These are phyloP conservation scores for Pythium oligandrum DNA, from an alignment of 352 stramenopile species.

Conservation along the genomic window DNA sequence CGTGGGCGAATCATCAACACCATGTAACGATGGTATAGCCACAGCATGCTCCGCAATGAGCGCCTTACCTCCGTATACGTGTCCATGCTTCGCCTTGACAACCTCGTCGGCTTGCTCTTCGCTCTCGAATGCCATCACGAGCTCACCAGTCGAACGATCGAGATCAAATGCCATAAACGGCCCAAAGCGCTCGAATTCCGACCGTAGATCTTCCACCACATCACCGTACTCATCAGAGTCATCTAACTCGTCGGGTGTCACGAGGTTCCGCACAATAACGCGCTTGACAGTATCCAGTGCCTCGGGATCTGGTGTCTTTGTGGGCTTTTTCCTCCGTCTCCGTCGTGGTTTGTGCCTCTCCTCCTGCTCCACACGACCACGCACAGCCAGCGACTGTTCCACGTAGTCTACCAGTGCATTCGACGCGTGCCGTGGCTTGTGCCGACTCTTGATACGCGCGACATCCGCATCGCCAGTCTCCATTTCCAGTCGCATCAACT, in stretches of 20 bases:
- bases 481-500: neutral
- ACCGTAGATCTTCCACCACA: constrained; percentile 23
- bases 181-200: constrained; percentile 19
- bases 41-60: too few species aligned
- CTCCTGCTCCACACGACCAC: too few species aligned
- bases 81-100: constrained; percentile 18
- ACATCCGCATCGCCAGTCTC: neutral
- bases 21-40: too few species aligned
- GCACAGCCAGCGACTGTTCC: constrained; percentile 4
- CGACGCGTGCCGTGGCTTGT: constrained; percentile 12
- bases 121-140: constrained; percentile 17
- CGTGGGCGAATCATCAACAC: too few species aligned
- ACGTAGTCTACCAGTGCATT: constrained; percentile 15
- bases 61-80: constrained; percentile 29
- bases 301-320: too few species aligned
- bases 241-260: constrained; percentile 26
- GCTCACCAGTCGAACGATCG: constrained; percentile 5
- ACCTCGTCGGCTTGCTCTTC: constrained; percentile 9
- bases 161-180: neutral
- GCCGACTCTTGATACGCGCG: constrained; percentile 4
- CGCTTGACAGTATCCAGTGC: neutral
- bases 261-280: constrained; percentile 14
- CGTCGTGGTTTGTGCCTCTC: too few species aligned
- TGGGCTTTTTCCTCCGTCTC: too few species aligned
- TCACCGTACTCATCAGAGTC: constrained; percentile 39